Conservation (phyloP, 805 yeast genomes). For the Starmerella powellii region DNA sequence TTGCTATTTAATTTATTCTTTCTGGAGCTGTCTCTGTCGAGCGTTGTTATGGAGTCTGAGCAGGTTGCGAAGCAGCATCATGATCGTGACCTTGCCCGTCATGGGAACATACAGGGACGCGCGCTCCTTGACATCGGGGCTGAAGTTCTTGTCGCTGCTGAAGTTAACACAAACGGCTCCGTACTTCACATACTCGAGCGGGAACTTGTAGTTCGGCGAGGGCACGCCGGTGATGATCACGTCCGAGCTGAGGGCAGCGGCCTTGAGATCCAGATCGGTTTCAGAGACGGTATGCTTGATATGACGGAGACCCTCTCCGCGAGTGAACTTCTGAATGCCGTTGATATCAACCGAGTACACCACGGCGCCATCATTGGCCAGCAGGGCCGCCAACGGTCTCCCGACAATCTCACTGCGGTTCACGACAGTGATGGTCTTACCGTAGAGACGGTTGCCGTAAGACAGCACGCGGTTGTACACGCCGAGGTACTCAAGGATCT, state of each 20-base stretch:
- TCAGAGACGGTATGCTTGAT: constrained; percentile 73
- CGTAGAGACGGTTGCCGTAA: constrained; percentile 85
- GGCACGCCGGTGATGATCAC: constrained; percentile 97
- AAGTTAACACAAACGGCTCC: constrained; percentile 90
- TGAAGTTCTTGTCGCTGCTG: constrained; percentile 77
- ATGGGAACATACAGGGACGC: constrained; percentile 92
- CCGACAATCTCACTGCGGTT: constrained; percentile 96
- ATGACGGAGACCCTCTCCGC: constrained; percentile 81
- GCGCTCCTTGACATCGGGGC: constrained; percentile 59
- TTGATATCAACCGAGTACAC: constrained; percentile 85
- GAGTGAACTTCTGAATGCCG: constrained; percentile 78
- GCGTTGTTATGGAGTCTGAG: constrained; percentile 68
- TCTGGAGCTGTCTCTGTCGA: constrained; percentile 6
- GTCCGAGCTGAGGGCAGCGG: constrained; percentile 64
- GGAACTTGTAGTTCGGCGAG: constrained; percentile 68
- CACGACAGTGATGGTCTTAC: constrained; percentile 80
- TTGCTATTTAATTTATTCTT: neutral
- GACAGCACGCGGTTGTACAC: constrained; percentile 72
- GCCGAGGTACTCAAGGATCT: constrained; percentile 79
- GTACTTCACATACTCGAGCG: constrained; percentile 61
- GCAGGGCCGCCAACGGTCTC: constrained; percentile 85
- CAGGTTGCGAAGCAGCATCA: constrained; percentile 85
- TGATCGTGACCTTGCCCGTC: constrained; percentile 91
- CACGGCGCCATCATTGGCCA: constrained; percentile 95
- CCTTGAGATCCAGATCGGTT: constrained; percentile 40